Base-by-base conservation (phyloP, 2,329 filamentous ascomycete genomes). In the Thelonectria discophora region DNA sequence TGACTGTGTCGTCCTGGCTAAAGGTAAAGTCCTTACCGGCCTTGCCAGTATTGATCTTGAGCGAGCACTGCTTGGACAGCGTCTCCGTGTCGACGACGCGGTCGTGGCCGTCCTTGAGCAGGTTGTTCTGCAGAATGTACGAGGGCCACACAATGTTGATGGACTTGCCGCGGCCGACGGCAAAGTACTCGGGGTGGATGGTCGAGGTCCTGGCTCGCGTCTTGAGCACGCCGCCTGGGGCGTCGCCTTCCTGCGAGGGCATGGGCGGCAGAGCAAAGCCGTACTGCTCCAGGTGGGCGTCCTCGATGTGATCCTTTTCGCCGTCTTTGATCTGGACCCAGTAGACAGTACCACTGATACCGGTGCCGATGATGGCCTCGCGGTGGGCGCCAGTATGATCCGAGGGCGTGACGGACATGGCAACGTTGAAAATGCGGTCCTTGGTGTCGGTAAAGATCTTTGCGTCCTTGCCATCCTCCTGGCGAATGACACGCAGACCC, bases 1-100 rank as follows among this genome's bases (percentile, higher is more conserved):
- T 93, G 42, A 94, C 89, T 2, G 90, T 92, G 76, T 99, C 95
- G 76, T 99, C 95, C 76, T 97, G 94, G 77, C 94, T 97, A 79
- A 99, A 99, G 48, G 90, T 91, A 76, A 99, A 99, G 76, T 99
- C 95, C 78, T 99, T 99, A 65, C 94, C 95, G 67, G 95, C 94
- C 82, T 99, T 99, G 69, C 94, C 95, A 64, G 94, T 98, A 69
- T 94, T 93, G 78, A 99, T 97, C 79, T 94, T 96, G 67, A 98
- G 82, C 50, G 91, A 91, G 73, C 92, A 94, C 74, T 97, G 90
- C 73, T 90, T 89, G 67, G 95, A 87, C 65, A 97, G 93, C 73
- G 88, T 91, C 75, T 97, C 93, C 0, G 92, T 95, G 74, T 97
- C 91, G 63, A 97, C 93, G 55, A 88, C 81, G 45, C 87, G 86